Conservation (phyloP, 2,329 filamentous ascomycete species). For the Pseudopithomyces chartarum region DNA sequence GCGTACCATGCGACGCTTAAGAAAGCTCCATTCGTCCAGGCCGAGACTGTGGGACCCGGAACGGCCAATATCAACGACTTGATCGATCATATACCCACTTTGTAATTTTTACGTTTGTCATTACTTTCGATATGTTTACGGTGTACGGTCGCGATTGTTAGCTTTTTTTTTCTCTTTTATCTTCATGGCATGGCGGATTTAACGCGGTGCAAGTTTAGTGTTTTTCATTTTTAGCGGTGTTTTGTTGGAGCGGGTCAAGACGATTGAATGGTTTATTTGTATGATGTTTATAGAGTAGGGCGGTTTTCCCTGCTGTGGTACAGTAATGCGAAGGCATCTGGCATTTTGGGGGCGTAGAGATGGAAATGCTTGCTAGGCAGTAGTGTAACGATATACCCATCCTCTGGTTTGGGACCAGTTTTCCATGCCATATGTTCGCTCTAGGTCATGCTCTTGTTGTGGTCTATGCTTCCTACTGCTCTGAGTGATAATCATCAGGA, state of each 20-base stretch:
- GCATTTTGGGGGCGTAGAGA: constrained; percentile 4
- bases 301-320: constrained; percentile 8
- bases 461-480: not conserved
- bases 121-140: constrained; percentile 15
- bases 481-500: too few species aligned
- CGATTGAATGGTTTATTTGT: constrained; percentile 21
- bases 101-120: constrained; percentile 25
- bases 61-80: constrained; percentile 36
- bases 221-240: constrained; percentile 7
- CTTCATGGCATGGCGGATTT: constrained; percentile 7
- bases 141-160: constrained; percentile 12
- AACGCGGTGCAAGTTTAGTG: not conserved
- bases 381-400: constrained; percentile 19
- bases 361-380: not conserved
- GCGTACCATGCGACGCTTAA: constrained; percentile 41
- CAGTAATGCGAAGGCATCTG: constrained; percentile 12
- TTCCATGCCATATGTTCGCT: not conserved
- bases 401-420: not conserved
- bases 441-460: not conserved
- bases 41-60: constrained; percentile 22
- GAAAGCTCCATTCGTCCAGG: constrained; percentile 42
- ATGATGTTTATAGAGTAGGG: not conserved
- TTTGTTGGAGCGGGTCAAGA: not conserved
- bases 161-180: constrained; percentile 8
- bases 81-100: constrained; percentile 27